Base-by-base conservation (phyloP, 2,329 filamentous ascomycete genomes). In the Neofusicoccum cordaticola region DNA sequence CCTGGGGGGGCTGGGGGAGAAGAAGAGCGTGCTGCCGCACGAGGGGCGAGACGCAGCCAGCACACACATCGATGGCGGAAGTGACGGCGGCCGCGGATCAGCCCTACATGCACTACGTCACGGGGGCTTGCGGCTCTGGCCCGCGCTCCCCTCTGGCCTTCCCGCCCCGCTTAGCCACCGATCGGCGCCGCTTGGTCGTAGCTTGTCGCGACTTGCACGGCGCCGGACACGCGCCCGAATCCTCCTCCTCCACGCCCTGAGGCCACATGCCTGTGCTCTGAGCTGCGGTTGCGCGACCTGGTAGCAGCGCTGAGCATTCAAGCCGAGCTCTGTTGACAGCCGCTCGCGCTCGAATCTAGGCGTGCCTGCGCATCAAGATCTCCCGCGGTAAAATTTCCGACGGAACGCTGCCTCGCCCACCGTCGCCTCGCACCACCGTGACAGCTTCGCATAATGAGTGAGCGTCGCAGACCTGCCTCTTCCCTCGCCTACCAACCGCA, bases 111-210 rank as follows among this genome's bases (percentile, higher is more conserved):
- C n/a, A 34, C 53, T 60, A 60, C 56, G 56, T 60, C 56, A 60
- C 56, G 56, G 15, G 17, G 53, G 56, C 56, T 22, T 60, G 56
- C 56, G 56, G 56, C 56, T 60, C 56, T 47, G 56, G 56, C 27
- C 56, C 56, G 56, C 56, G 27, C 56, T 37, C 37, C 27, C 5
- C 5, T 31, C 27, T 31, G 27, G 27, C 4, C 27, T 31, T 39
- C 37, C 37, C 9, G 15, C 42, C 37, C 17, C 35, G 51, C 41
- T 37, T 37, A 47, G 56, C 56, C 41, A 35, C 41, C 15, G 56
- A 60, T 60, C 56, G 56, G 42, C 56, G 56, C 56, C 41, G 42
- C 56, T 60, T 60, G 56, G 42, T 60, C 56, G 56, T 60, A 47
- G 56, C 56, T 60, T 60, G 56, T 60, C 56, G 56, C 56, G 42